Evolutionary conservation across 2,329 filamentous ascomycete genomes (phyloP).

Genomic region (Blastomyces parvus): DNA sequence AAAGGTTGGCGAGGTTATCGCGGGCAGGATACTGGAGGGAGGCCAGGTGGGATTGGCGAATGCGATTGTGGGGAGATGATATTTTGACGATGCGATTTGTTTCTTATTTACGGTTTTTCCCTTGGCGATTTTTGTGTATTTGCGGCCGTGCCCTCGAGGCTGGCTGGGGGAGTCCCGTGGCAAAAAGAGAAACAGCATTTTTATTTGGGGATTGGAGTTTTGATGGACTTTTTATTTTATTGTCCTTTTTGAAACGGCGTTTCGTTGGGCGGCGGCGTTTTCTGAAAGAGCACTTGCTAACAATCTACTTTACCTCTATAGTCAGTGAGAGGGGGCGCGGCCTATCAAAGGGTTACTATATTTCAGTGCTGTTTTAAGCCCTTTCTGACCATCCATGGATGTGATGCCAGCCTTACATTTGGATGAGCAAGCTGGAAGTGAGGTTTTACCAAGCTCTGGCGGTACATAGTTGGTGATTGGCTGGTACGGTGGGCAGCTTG

Average conservation of each 20-base stretch:
- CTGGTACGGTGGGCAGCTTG: no score
- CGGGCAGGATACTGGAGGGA: constrained; percentile 32
- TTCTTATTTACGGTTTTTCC: not conserved
- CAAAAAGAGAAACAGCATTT: no score
- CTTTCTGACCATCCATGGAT: not conserved
- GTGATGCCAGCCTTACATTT: not conserved
- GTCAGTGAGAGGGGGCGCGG: no score
- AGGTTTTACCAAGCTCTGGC: not conserved
- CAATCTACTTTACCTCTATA: no score
- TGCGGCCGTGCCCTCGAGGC: no score
- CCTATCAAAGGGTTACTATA: no score
- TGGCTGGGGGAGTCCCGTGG: no score
- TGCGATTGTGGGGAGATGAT: constrained; percentile 25
- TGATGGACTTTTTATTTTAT: not conserved
- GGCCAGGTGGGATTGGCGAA: constrained; percentile 34
- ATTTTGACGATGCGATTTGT: not conserved
- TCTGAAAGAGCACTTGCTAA: no score
- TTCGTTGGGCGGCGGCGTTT: no score
- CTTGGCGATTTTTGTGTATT: not conserved
- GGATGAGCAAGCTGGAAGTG: not conserved
- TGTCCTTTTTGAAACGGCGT: not conserved
- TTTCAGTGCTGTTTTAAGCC: no score
- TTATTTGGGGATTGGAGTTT: no score
- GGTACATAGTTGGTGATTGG: not conserved
- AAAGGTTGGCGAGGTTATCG: constrained; percentile 37